Conservation (phyloP, 2,329 filamentous ascomycete genomes). For the Ophiocordyceps polyrhachis-furcata region DNA sequence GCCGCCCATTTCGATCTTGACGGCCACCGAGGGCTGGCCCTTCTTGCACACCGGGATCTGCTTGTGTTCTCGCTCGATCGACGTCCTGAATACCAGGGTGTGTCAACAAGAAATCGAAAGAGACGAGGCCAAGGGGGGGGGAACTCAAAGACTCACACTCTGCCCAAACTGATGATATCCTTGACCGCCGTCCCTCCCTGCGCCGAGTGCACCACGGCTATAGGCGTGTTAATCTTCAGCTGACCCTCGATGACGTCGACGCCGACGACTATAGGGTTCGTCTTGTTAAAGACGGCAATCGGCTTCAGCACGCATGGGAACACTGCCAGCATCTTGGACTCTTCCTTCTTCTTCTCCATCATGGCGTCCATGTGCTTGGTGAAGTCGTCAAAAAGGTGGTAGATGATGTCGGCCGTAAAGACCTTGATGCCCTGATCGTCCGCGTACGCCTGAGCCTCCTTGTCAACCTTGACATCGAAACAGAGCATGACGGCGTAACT, state of each 20-base stretch:
- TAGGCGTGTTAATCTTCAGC: slow-evolving; percentile 71
- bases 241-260: slow-evolving; percentile 89
- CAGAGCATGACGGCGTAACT: slow-evolving; percentile 99
- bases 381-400: slow-evolving; percentile 93
- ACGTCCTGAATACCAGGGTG: slow-evolving; percentile 38
- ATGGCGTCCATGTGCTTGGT: slow-evolving; percentile 84
- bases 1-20: slow-evolving; percentile 89
- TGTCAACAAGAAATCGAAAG: slow-evolving; percentile 10
- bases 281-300: slow-evolving; percentile 97
- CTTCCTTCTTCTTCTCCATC: slow-evolving; percentile 83
- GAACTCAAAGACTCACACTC: slow-evolving; percentile 80
- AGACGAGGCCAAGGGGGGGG: no score
- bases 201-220: slow-evolving; percentile 73
- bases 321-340: slow-evolving; percentile 85
- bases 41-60: slow-evolving; percentile 82
- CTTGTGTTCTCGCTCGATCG: slow-evolving; percentile 96
- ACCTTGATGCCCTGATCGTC: slow-evolving; percentile 93
- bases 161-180: slow-evolving; percentile 68
- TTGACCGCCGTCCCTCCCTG: slow-evolving; percentile 59
- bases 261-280: slow-evolving; percentile 81
- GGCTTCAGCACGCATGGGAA: slow-evolving; percentile 87
- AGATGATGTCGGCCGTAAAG: slow-evolving; percentile 97
- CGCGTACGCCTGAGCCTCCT: slow-evolving; percentile 78
- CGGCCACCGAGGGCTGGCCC: slow-evolving; percentile 87
- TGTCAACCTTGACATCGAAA: slow-evolving; percentile 98